These are phyloP conservation scores for Pyricularia sp. DNA, from an alignment of 2,329 filamentous ascomycete species.

Conservation along the genomic window DNA sequence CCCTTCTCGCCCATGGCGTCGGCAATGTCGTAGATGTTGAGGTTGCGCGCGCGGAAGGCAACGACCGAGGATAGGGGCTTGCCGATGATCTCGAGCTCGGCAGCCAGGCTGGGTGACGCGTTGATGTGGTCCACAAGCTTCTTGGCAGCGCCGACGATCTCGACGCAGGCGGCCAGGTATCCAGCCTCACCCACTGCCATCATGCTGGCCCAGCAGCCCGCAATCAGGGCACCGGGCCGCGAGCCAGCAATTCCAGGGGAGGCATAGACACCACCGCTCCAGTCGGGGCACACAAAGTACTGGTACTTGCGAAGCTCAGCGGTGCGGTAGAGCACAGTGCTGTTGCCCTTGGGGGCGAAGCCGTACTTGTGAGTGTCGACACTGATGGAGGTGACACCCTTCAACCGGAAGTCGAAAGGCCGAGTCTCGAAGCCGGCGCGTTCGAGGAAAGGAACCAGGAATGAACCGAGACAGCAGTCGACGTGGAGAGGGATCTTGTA, in stretches of 20 bases:
- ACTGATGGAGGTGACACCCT: slow-evolving; percentile 87
- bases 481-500: slow-evolving; percentile 83
- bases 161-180: slow-evolving; percentile 74
- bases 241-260: slow-evolving; percentile 86
- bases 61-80: slow-evolving; percentile 82
- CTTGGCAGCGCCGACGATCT: slow-evolving; percentile 79
- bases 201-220: slow-evolving; percentile 86
- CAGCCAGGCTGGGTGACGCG: slow-evolving; percentile 51
- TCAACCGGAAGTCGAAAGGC: slow-evolving; percentile 85
- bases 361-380: slow-evolving; percentile 99
- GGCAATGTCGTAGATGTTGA: slow-evolving; percentile 89
- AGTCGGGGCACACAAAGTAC: slow-evolving; percentile 92
- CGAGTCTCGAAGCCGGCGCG: slow-evolving; percentile 85
- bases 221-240: slow-evolving; percentile 84
- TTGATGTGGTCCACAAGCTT: slow-evolving; percentile 65
- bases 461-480: slow-evolving; percentile 94
- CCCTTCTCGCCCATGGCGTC: slow-evolving; percentile 74
- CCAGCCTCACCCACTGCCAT: slow-evolving; percentile 80
- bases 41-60: slow-evolving; percentile 68
- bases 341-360: slow-evolving; percentile 96
- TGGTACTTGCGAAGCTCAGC: slow-evolving; percentile 71
- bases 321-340: slow-evolving; percentile 79
- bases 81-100: slow-evolving; percentile 69
- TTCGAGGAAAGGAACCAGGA: slow-evolving; percentile 82
- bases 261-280: slow-evolving; percentile 92